A percentile compares a stretch with the other conserved stretches of the same genome.
phyloP scores from a whole-genome alignment of 305 asterid species.

The Ilex paraguariensis region DNA sequence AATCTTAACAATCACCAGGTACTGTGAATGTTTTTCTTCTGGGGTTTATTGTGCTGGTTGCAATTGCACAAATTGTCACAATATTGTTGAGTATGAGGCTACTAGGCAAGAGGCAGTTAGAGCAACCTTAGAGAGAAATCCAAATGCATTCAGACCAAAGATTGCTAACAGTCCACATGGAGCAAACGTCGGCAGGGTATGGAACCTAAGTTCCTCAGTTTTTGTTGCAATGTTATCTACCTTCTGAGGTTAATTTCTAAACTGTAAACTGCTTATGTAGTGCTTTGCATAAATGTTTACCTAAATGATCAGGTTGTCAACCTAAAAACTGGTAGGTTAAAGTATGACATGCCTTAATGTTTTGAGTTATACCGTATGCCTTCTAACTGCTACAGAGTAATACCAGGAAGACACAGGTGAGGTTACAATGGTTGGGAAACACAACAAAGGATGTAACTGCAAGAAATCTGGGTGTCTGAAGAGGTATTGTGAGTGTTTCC shows the following conservation, averaged over 20 bases:
- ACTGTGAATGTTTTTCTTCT: slow-evolving; percentile 95
- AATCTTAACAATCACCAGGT: slow-evolving; percentile 43
- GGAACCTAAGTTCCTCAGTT: neutral
- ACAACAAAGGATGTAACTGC: slow-evolving; percentile 94
- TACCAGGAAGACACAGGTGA: slow-evolving; percentile 76
- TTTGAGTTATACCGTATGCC: too few relatives aligned
- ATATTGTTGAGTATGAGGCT: slow-evolving; percentile 78
- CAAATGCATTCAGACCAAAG: slow-evolving; percentile 95
- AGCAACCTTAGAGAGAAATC: slow-evolving; percentile 89
- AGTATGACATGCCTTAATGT: too few relatives aligned
- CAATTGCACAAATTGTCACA: slow-evolving; percentile 87
- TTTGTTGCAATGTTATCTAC: too few relatives aligned
- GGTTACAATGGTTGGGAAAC: slow-evolving; percentile 52
- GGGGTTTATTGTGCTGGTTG: slow-evolving; percentile 92
- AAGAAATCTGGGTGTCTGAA: slow-evolving; percentile 97
- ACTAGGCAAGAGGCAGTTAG: slow-evolving; percentile 93
- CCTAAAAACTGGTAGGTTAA: too few relatives aligned
- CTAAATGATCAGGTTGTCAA: too few relatives aligned
- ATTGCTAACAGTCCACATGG: slow-evolving; percentile 94
- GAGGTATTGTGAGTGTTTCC: slow-evolving; percentile 94
- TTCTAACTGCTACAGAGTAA: slow-evolving; percentile 6
- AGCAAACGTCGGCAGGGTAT: slow-evolving; percentile 71
- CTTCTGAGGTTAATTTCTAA: too few relatives aligned
- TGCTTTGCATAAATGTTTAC: too few relatives aligned
- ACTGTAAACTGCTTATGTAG: too few relatives aligned